A percentile compares a stretch with the other conserved stretches of the same genome.
Conservation (phyloP, 1,139 yeast species). For the Entelexis sorbosivorans region DNA sequence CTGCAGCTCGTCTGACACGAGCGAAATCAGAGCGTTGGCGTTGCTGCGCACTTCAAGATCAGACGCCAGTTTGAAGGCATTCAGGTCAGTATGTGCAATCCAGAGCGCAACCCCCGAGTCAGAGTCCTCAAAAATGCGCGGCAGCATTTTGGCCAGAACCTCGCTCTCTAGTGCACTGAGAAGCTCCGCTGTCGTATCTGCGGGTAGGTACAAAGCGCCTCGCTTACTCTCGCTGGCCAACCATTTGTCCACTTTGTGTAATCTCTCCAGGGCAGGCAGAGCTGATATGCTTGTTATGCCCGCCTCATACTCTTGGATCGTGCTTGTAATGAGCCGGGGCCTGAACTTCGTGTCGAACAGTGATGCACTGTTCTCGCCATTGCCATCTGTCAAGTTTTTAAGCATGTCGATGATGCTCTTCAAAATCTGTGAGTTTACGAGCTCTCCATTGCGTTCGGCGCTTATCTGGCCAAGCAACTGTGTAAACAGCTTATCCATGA, state of each 20-base stretch:
- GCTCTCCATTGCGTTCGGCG: conserved; percentile 48
- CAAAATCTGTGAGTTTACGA: conserved; percentile 50
- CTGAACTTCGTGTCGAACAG: conserved; percentile 60
- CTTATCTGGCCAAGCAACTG: conserved; percentile 50
- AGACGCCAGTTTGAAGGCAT: conserved; percentile 16
- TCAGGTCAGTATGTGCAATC: conserved; percentile 10
- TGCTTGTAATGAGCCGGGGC: conserved; percentile 45
- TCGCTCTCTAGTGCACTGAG: conserved; percentile 44
- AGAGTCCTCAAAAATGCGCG: conserved; percentile 31
- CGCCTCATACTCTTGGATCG: conserved; percentile 29
- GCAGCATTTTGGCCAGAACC: conserved; percentile 52
- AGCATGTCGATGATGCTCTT: conserved; percentile 60
- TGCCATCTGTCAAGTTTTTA: conserved; percentile 38
- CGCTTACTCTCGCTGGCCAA: conserved; percentile 49
- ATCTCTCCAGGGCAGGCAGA: background rate
- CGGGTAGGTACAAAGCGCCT: conserved; percentile 29
- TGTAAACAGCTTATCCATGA: conserved; percentile 31
- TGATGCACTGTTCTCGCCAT: conserved; percentile 35
- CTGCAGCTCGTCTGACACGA: background rate
- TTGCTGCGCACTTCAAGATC: conserved; percentile 15
- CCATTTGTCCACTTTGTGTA: conserved; percentile 42
- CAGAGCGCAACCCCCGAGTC: conserved; percentile 40
- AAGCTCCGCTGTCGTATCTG: conserved; percentile 13
- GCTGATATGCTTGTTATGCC: background rate
- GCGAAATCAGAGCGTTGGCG: background rate